Evolutionary conservation across 1,284 basidiomycete species (phyloP).

Genomic region (Ustilago bromivora): DNA sequence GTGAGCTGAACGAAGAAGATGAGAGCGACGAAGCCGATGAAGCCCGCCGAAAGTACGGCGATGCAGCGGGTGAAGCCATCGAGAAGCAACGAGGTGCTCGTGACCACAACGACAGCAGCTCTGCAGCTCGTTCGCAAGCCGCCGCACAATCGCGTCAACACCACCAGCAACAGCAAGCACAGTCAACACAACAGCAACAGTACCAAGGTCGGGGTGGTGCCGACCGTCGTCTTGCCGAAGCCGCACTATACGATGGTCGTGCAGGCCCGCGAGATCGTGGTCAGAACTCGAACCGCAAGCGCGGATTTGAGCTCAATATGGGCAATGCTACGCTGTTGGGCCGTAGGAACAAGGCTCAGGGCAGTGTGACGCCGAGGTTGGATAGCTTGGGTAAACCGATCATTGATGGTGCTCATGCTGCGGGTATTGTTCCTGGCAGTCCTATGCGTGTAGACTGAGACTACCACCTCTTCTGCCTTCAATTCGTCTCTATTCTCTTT

Average conservation of each 20-base stretch:
- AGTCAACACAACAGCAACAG: slow-evolving; percentile 38
- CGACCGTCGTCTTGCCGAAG: slow-evolving; percentile 68
- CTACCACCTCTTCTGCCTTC: not conserved
- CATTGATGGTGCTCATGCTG: slow-evolving; percentile 46
- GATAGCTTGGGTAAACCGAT: slow-evolving; percentile 45
- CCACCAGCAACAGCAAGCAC: slow-evolving; percentile 36
- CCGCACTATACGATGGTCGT: slow-evolving; percentile 64
- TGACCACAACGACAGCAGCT: slow-evolving; percentile 49
- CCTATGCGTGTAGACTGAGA: slow-evolving; percentile 56
- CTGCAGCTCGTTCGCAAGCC: slow-evolving; percentile 23
- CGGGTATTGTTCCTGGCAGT: slow-evolving; percentile 55
- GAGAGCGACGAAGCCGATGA: slow-evolving; percentile 71
- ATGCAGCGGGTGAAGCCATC: slow-evolving; percentile 65
- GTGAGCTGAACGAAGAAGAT: slow-evolving; percentile 91
- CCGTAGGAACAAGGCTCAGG: slow-evolving; percentile 55
- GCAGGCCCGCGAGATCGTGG: slow-evolving; percentile 63
- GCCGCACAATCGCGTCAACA: slow-evolving; percentile 35
- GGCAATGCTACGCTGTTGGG: slow-evolving; percentile 65
- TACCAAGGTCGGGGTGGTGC: slow-evolving; percentile 65
- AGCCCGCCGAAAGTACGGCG: slow-evolving; percentile 65
- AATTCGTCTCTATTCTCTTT: not conserved
- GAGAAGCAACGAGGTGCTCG: slow-evolving; percentile 57
- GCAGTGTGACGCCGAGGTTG: slow-evolving; percentile 18
- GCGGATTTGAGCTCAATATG: slow-evolving; percentile 66
- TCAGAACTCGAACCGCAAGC: slow-evolving; percentile 42